Conservation (phyloP, 768 basidiomycete species). For the Stropharia rugosoannulata region DNA sequence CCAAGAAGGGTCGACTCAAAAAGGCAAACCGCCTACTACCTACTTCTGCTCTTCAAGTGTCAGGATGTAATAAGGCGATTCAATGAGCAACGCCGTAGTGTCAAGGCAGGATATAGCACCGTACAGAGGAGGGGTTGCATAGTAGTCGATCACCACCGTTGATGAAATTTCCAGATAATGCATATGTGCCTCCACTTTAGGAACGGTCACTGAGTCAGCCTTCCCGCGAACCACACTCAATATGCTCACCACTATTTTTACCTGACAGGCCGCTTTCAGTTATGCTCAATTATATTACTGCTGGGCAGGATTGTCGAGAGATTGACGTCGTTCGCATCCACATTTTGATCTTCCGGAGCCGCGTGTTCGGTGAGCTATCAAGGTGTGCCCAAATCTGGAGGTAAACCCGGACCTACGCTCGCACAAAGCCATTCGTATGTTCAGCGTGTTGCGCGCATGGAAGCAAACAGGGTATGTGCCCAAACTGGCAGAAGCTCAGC, state of each 20-base stretch:
- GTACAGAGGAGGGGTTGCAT: neutral
- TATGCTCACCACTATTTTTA: constrained; percentile 12
- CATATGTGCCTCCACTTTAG: neutral
- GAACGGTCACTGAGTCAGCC: constrained; percentile 5
- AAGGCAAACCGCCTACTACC: no score
- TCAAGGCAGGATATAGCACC: neutral
- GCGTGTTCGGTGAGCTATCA: constrained; percentile 11
- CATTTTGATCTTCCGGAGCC: constrained; percentile 14
- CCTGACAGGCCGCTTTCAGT: constrained; percentile 11
- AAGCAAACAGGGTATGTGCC: no score
- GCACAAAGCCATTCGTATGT: no score
- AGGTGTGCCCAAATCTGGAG: no score
- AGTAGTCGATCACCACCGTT: neutral
- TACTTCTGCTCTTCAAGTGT: no score
- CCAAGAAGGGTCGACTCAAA: no score
- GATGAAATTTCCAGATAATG: constrained; percentile 1
- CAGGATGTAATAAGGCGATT: no score
- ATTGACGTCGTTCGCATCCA: neutral
- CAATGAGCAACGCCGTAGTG: no score
- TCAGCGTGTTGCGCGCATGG: no score
- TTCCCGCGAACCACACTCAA: constrained; percentile 20
- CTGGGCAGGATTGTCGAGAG: constrained; percentile 12
- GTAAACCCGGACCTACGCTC: no score
- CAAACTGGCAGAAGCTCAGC: neutral
- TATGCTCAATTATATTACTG: constrained; percentile 6